Base-by-base conservation (phyloP, 495 filamentous ascomycete genomes). In the Hypoxylon fragiforme region DNA sequence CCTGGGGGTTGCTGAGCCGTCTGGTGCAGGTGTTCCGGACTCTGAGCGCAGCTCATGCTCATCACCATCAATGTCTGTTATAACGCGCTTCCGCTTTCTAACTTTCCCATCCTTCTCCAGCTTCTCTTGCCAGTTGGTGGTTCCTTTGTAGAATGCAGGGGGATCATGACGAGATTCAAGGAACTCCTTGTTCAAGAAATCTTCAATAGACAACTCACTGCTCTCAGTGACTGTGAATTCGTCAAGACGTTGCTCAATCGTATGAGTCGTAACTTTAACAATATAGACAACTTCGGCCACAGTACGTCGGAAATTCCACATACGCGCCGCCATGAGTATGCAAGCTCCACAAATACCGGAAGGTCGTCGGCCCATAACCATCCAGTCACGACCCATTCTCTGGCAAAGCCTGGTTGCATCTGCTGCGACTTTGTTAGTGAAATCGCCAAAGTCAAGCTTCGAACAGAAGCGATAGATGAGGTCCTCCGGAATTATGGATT, bases 331-430 rank as follows among this genome's bases (percentile, higher is more conserved):
- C 57, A 98, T 83, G 57, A 98, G 89, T 49, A 98, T 79, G 51
- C 91, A 91, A 7, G 94, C 95, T 51, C 94, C 95, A 70, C 91
- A 96, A 36, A 97, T 84, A 63, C 95, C 94, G 19, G 94, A 90
- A 36, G 95, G 95, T 34, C 91, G 84, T 64, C 94, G 90, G 60
- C 94, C 94, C 39, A 87, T 86, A 7, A 89, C 86, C 82, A 98
- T 97, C 89, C 92, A 97, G 70, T 98, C 94, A 19, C 87, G 80
- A 42, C 88, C 87, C 94, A 98, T 97, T 35, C 94, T 85, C 65
- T 89, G 83, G 22, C 95, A 84, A 42, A 98, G 87, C 22, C 85
- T 83, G 28, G 87, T 81, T 14, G 94, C 94, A 53, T 95, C 90
- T 45, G 87, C 81, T 22, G 91, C 91, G 11, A 98, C 91, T 44